Evolutionary conservation across 139 green algal genomes (phyloP), one percentile per base, ranked within the genome.

Genomic region (Asterochloris erici): DNA sequence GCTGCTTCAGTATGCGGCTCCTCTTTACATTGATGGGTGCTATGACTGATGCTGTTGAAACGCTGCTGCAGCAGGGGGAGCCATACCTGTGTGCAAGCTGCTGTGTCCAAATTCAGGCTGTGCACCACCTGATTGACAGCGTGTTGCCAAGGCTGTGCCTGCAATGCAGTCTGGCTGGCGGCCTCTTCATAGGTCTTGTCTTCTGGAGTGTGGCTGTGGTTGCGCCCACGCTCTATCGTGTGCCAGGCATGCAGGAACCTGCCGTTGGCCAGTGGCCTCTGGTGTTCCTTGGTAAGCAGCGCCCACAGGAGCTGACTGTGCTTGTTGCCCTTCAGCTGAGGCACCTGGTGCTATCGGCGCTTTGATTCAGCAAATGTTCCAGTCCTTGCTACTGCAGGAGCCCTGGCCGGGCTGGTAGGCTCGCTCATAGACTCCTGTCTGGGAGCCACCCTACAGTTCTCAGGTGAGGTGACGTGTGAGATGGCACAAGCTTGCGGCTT

Each of bases 371-470:
- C 38, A 69, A 54, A 54, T 10, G 2, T 6, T 54, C 6, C 38
- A 6, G 23, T 81, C 17, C 24, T 60, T 29, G 63, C 47, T 27
- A 61, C 38, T 73, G 81, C 84, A 88, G 81, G 82, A n/a, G 63
- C 80, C 64, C 47, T 74, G 29, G 70, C 79, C 78, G 79, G 76
- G 38, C 75, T 99, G 63, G 11, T 92, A 12, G 94, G 94, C 0
- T 97, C 92, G 2, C 74, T 99, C 74, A 23, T 99, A 11, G 97
- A 99, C 85, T 97, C 92, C 0, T 28, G 98, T 12, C 89, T 99
- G 29, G 97, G 97, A 0, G 97, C 97, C 12, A 98, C 95, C 0
- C 29, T 98, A 54, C 96, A 99, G 86, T 98, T 93, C 84, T 96
- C 87, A 15, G 38, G 38, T 54, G 38, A 54, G 38, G 38, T 54